phyloP scores from a whole-genome alignment of 768 basidiomycete genomes.

The Rhodotorula graminis region DNA sequence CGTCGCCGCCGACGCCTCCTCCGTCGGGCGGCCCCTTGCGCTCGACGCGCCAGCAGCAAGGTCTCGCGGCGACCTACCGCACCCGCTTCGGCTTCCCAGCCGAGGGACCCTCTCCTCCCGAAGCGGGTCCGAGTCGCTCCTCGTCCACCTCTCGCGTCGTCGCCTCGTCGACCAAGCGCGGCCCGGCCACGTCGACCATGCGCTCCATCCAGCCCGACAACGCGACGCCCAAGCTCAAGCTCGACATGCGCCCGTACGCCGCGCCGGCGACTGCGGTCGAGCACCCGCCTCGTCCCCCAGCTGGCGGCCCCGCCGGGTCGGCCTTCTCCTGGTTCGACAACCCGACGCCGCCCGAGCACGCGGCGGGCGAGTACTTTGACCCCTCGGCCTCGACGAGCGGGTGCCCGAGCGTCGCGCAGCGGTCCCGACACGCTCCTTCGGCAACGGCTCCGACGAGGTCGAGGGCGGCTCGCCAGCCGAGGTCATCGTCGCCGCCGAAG shows the following conservation, averaged over 20 bases:
- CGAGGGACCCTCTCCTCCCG: no score
- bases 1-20: not conserved
- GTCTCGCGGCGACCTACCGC: not conserved
- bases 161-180: no score
- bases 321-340: constrained; percentile 6
- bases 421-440: no score
- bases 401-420: not conserved
- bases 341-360: not conserved
- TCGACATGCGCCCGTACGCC: not conserved
- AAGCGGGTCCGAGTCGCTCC: no score
- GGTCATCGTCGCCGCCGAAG: no score
- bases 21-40: no score
- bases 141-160: no score
- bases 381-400: not conserved
- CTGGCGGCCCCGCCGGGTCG: not conserved
- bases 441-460: no score
- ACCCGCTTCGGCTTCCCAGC: not conserved
- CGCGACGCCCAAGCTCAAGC: no score
- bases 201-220: not conserved
- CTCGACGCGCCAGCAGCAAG: not conserved
- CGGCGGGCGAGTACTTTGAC: not conserved
- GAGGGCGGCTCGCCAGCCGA: no score
- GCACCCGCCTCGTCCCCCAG: not conserved
- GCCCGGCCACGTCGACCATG: no score
- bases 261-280: no score